Percentiles rank a stretch among this genome's conserved stretches.
These are phyloP conservation scores for Irpex rosettiformis DNA, from an alignment of 1,284 basidiomycete genomes.

Conservation along the genomic window DNA sequence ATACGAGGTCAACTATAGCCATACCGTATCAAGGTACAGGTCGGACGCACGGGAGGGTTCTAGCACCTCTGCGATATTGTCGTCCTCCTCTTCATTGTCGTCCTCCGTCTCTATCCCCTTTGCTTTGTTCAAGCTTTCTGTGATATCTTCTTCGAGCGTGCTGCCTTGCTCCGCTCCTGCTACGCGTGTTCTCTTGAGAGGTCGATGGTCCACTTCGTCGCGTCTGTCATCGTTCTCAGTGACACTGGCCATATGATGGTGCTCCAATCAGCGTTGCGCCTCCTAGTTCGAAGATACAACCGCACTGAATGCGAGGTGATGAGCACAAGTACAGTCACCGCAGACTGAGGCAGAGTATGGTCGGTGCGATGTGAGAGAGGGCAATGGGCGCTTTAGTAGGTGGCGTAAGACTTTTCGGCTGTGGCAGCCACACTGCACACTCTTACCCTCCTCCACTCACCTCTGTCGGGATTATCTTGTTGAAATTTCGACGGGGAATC, in stretches of 20 bases:
- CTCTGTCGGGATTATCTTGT: too few species aligned
- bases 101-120: slow-evolving; percentile 29
- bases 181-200: slow-evolving; percentile 24
- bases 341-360: too few species aligned
- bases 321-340: too few species aligned
- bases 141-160: not conserved
- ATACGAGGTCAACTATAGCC: slow-evolving; percentile 23
- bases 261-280: not conserved
- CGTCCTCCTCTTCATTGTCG: slow-evolving; percentile 50
- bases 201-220: slow-evolving; percentile 20
- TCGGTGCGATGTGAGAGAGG: too few species aligned
- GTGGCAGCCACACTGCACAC: slow-evolving; percentile 9
- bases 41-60: slow-evolving; percentile 68
- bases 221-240: slow-evolving; percentile 1
- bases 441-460: not conserved
- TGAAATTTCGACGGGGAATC: too few species aligned
- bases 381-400: too few species aligned
- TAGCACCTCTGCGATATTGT: slow-evolving; percentile 30
- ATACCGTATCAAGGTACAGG: slow-evolving; percentile 93
- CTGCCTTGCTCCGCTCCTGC: slow-evolving; percentile 10
- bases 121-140: not conserved
- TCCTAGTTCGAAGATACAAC: not conserved
- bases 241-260: slow-evolving; percentile 4
- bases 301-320: too few species aligned
- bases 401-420: too few species aligned